Conservation (phyloP, 2,329 filamentous ascomycete species). For the Cytospora piceicola region DNA sequence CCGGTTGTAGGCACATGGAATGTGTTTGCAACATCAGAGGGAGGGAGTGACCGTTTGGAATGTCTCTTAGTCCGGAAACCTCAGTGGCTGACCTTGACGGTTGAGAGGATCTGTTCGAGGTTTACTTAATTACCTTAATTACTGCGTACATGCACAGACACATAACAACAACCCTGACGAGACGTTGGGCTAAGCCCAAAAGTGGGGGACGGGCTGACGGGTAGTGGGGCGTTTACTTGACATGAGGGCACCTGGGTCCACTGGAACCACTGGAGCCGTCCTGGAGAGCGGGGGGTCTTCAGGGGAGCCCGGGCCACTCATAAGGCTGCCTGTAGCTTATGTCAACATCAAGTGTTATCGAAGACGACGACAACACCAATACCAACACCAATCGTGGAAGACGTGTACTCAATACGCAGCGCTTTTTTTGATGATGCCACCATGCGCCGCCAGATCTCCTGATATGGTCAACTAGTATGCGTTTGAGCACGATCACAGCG, state of each 20-base stretch:
- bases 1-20: background rate
- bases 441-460: background rate
- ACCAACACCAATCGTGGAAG: background rate
- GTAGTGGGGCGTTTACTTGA: no score
- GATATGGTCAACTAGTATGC: background rate
- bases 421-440: background rate
- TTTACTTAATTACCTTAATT: no score
- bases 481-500: background rate
- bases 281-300: no score
- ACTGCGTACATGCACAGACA: no score
- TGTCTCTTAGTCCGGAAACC: background rate
- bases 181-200: no score
- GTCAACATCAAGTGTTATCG: background rate
- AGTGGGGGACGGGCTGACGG: no score
- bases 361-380: background rate
- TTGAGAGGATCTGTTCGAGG: no score
- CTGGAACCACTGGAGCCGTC: no score
- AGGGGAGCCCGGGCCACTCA: no score
- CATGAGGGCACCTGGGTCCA: no score
- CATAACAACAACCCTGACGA: no score
- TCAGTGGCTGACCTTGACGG: background rate
- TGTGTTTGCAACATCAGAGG: background rate
- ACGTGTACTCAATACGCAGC: background rate
- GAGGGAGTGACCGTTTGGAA: background rate
- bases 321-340: background rate